phyloP scores from a whole-genome alignment of 2,329 filamentous ascomycete genomes.

The Colletotrichum siamense region DNA sequence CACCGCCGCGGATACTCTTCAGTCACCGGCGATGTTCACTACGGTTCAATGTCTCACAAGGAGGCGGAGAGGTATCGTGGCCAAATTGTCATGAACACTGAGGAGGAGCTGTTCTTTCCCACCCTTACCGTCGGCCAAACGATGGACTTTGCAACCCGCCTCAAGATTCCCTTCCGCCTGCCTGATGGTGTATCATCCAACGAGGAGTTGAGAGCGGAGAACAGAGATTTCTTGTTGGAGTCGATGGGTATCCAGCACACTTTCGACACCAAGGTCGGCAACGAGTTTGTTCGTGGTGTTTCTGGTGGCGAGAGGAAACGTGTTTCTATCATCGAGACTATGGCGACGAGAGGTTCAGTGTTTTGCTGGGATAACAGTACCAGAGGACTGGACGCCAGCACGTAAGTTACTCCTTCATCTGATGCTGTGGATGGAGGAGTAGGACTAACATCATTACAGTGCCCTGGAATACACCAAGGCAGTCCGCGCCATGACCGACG shows the following conservation, averaged over 20 bases:
- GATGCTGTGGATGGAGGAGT: background rate
- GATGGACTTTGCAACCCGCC: conserved; percentile 69
- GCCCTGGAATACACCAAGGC: conserved; percentile 66
- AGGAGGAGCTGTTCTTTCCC: conserved; percentile 70
- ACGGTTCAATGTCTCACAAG: conserved; percentile 54
- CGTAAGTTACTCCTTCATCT: conserved; percentile 35
- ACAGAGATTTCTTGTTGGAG: conserved; percentile 60
- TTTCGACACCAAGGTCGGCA: conserved; percentile 69
- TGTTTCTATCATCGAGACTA: conserved; percentile 70
- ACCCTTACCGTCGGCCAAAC: conserved; percentile 75
- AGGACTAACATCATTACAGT: conserved; percentile 22
- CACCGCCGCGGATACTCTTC: conserved; percentile 62
- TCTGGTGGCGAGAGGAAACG: conserved; percentile 73
- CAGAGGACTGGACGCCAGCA: conserved; percentile 69
- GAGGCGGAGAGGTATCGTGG: conserved; percentile 56
- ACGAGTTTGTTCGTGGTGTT: conserved; percentile 70
- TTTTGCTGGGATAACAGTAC: conserved; percentile 74
- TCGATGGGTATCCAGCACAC: conserved; percentile 66
- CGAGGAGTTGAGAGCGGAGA: conserved; percentile 51
- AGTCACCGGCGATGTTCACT: conserved; percentile 64
- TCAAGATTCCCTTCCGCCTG: conserved; percentile 59
- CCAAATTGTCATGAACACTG: conserved; percentile 73
- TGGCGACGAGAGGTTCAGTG: conserved; percentile 63
- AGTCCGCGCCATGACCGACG: conserved; percentile 68
- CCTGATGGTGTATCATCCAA: conserved; percentile 46